phyloP scores from a whole-genome alignment of 2,329 filamentous ascomycete genomes.

The Ceratocystis cubensis region DNA sequence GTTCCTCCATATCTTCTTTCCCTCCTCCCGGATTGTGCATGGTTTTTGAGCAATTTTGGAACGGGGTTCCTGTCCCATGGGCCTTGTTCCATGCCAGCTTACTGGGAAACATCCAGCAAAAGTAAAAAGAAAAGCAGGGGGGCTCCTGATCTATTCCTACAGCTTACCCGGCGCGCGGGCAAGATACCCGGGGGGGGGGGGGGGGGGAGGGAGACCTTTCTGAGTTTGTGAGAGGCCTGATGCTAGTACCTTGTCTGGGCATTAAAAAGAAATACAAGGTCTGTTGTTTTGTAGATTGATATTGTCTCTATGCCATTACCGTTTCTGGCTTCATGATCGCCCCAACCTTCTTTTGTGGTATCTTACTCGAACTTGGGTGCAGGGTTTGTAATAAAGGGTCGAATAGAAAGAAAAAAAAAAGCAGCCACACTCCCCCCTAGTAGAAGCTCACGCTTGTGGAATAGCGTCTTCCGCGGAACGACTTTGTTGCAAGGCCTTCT shows the following conservation, averaged over 20 bases:
- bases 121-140: neutral
- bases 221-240: neutral
- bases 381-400: neutral
- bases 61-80: neutral
- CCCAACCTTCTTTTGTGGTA: conserved; percentile 2
- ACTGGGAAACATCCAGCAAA: neutral
- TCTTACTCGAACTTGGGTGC: neutral
- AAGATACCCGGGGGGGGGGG: neutral
- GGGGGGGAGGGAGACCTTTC: neutral
- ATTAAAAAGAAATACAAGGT: neutral
- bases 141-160: neutral
- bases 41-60: neutral
- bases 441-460: neutral
- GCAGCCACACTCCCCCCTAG: neutral
- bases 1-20: neutral
- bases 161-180: neutral
- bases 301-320: neutral
- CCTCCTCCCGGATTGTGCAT: neutral
- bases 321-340: neutral
- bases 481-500: neutral
- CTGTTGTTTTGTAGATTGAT: neutral
- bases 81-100: neutral
- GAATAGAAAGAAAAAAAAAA: neutral
- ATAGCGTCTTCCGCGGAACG: neutral
- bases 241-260: neutral